Percentiles rank a stretch among this genome's conserved stretches.
These are phyloP conservation scores for Fraxinus cuspidata DNA, from an alignment of 257 asterid genomes.

Conservation along the genomic window DNA sequence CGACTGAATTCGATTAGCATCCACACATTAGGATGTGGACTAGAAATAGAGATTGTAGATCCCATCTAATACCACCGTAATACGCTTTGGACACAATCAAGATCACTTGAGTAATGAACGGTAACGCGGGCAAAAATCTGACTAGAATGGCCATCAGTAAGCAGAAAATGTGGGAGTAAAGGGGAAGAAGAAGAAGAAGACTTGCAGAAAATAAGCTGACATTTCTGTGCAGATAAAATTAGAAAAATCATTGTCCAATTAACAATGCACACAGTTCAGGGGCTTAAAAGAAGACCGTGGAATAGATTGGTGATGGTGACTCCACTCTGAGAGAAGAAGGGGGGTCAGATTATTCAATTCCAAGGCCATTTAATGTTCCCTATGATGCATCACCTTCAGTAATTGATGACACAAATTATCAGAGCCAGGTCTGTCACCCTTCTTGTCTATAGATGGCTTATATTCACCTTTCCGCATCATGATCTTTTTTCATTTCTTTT, in stretches of 20 bases:
- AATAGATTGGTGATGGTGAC: constrained; percentile 36
- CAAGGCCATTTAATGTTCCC: constrained; percentile 21
- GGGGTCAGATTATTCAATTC: constrained; percentile 1
- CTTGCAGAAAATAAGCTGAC: constrained; percentile 37
- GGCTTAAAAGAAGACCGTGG: constrained; percentile 13
- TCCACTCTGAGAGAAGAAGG: constrained; percentile 21
- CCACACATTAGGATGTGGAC: too few relatives aligned
- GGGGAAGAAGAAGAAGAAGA: neutral
- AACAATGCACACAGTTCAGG: constrained; percentile 1
- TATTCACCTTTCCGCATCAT: constrained; percentile 27
- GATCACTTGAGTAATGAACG: neutral
- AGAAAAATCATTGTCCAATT: constrained; percentile 16
- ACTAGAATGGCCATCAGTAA: neutral
- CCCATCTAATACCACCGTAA: too few relatives aligned
- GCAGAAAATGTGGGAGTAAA: constrained; percentile 30
- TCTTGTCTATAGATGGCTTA: constrained; percentile 33
- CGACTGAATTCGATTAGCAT: too few relatives aligned
- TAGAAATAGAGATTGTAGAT: too few relatives aligned
- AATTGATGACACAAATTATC: constrained; percentile 46
- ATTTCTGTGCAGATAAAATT: neutral
- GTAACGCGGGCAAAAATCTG: neutral
- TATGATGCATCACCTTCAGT: constrained; percentile 46
- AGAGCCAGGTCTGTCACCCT: constrained; percentile 36
- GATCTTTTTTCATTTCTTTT: constrained; percentile 15
- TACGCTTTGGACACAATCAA: neutral